Percentiles rank a stretch among this genome's conserved stretches.
Evolutionary conservation across 768 basidiomycete genomes (phyloP).

Genomic region (Suillus occidentalis): DNA sequence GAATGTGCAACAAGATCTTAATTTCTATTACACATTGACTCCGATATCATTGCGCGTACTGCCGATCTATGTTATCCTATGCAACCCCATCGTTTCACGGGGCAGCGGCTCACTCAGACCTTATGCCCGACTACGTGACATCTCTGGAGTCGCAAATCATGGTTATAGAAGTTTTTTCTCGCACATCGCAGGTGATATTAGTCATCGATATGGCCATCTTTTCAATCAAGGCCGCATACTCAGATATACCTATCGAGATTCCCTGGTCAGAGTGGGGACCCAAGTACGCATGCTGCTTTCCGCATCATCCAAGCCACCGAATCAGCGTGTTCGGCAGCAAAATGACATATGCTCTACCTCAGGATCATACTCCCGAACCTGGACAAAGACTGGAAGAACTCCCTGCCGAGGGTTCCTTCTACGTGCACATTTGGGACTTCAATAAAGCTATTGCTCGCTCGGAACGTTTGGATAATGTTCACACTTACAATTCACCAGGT

Average conservation of each 20-base stretch:
- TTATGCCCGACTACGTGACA: neutral
- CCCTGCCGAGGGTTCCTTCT: neutral
- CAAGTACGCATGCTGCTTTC: neutral
- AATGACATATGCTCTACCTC: slow-evolving; percentile 1
- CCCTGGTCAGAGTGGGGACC: neutral
- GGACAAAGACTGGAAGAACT: neutral
- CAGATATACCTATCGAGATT: neutral
- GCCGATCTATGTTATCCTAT: neutral
- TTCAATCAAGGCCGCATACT: neutral
- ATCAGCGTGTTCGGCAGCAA: slow-evolving; percentile 1
- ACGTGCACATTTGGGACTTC: neutral
- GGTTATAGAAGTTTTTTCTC: neutral
- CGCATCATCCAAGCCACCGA: slow-evolving; percentile 1
- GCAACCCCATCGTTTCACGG: neutral
- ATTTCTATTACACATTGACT: neutral
- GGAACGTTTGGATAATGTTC: neutral
- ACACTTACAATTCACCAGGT: neutral
- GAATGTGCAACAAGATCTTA: neutral
- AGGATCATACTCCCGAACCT: neutral
- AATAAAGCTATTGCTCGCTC: neutral
- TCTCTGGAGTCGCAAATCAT: neutral
- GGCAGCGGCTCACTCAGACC: neutral
- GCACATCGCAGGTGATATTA: neutral
- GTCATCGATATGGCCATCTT: neutral
- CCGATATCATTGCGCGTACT: no score